Conservation (phyloP, 2,329 filamentous ascomycete genomes). For the Hymenoscyphus repandus region DNA sequence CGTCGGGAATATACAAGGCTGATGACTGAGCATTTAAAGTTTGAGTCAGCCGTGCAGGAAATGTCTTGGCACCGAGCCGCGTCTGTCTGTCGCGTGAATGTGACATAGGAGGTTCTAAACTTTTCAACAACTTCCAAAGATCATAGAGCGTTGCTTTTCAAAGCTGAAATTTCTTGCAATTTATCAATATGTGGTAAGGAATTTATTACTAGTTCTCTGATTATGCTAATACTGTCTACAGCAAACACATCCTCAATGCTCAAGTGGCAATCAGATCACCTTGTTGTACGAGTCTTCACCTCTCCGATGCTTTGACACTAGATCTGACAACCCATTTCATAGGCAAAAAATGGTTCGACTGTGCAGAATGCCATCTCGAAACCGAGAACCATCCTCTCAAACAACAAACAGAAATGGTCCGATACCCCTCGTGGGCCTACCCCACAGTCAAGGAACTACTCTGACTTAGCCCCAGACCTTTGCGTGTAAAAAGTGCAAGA, state of each 20-base stretch:
- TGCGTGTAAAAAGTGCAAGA: constrained; percentile 98
- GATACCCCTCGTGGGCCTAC: constrained; percentile 4
- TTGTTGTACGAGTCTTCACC: constrained; percentile 61
- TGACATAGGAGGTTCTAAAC: background rate
- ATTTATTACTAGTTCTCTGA: background rate
- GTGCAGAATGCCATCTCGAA: constrained; percentile 88
- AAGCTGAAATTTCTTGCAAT: background rate
- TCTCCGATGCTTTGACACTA: background rate
- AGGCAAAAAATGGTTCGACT: constrained; percentile 99
- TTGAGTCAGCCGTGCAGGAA: background rate
- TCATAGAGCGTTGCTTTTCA: background rate
- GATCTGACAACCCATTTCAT: constrained; percentile 6
- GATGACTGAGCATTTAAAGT: background rate
- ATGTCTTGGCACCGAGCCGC: background rate
- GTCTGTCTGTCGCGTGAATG: background rate
- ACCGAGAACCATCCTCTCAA: constrained; percentile 69
- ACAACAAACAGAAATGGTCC: constrained; percentile 76
- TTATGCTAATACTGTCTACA: constrained; percentile 34
- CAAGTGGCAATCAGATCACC: constrained; percentile 94
- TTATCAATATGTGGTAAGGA: constrained; percentile 28
- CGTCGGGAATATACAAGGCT: constrained; percentile 9
- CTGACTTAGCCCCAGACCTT: constrained; percentile 48
- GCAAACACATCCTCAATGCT: constrained; percentile 97
- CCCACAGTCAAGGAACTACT: background rate
- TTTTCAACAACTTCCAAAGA: background rate